Conservation (phyloP, 208 protist species). For the Pavlovales sp. region DNA sequence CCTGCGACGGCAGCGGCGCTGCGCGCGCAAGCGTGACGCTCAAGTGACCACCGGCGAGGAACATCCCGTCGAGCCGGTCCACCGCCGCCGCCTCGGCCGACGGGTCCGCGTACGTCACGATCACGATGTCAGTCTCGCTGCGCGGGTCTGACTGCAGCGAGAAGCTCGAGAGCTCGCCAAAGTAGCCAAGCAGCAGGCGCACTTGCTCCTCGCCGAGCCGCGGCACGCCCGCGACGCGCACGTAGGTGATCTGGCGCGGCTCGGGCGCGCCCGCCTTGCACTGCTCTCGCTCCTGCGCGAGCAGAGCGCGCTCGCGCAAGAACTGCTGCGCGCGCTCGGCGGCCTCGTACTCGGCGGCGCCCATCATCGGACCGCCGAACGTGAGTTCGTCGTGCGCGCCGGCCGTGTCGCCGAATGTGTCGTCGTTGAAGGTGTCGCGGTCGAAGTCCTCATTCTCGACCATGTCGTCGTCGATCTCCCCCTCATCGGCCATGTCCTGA, state of each 20-base stretch:
- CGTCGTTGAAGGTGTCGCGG: constrained; percentile 11
- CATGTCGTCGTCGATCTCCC: background rate
- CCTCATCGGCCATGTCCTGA: background rate
- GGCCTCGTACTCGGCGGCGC: background rate
- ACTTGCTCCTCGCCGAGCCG: background rate
- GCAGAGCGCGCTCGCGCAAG: background rate
- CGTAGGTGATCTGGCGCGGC: background rate
- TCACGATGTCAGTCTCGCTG: background rate
- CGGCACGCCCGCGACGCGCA: constrained; percentile 3
- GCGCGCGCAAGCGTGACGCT: background rate
- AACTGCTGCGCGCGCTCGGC: background rate
- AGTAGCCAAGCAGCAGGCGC: constrained; percentile 9
- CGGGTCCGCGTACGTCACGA: background rate
- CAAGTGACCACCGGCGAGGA: background rate
- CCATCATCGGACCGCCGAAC: background rate
- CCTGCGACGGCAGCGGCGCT: no score
- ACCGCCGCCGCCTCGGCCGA: background rate
- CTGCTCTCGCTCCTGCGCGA: background rate
- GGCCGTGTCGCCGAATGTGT: background rate
- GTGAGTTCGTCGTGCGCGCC: background rate
- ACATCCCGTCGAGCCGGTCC: background rate
- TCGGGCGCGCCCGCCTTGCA: background rate
- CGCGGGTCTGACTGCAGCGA: background rate
- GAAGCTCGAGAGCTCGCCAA: background rate
- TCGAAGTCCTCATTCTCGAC: background rate